A percentile compares a stretch with the other conserved stretches of the same genome.
These are phyloP conservation scores for Citeromyces siamensis DNA, from an alignment of 1,139 yeast genomes.

Conservation along the genomic window DNA sequence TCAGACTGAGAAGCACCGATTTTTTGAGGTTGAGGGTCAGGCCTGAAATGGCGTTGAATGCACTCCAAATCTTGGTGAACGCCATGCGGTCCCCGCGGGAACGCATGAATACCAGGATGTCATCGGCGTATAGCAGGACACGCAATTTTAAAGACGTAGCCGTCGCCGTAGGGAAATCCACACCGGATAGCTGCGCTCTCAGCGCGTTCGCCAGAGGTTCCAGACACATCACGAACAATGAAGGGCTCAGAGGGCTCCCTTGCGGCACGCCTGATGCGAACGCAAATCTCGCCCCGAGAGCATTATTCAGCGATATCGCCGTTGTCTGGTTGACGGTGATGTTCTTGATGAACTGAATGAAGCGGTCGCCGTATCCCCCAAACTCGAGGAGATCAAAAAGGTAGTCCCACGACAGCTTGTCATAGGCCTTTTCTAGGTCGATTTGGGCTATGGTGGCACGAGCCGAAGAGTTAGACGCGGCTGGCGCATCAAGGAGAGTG, in stretches of 20 bases:
- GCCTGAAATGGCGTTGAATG: background rate
- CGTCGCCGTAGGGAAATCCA: background rate
- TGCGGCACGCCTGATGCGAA: background rate
- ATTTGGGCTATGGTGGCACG: background rate
- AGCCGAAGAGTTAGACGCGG: background rate
- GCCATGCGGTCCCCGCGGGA: constrained; percentile 1
- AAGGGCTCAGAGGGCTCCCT: background rate
- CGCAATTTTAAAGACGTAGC: background rate
- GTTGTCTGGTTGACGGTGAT: too few relatives aligned
- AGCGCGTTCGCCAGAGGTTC: background rate
- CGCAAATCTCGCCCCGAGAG: background rate
- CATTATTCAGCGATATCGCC: background rate
- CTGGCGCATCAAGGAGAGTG: background rate
- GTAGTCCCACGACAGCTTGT: background rate
- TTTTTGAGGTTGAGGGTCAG: background rate
- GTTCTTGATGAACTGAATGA: too few relatives aligned
- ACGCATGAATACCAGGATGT: background rate
- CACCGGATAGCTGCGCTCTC: background rate
- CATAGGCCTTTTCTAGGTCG: background rate
- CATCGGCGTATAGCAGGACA: background rate
- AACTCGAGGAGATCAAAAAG: background rate
- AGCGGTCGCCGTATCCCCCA: background rate
- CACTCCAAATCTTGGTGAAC: background rate
- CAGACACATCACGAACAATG: background rate
- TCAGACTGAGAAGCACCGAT: background rate